A percentile compares a stretch with the other conserved stretches of the same genome.
Evolutionary conservation across 495 filamentous ascomycete genomes (phyloP).

Genomic region (Neurospora africana): DNA sequence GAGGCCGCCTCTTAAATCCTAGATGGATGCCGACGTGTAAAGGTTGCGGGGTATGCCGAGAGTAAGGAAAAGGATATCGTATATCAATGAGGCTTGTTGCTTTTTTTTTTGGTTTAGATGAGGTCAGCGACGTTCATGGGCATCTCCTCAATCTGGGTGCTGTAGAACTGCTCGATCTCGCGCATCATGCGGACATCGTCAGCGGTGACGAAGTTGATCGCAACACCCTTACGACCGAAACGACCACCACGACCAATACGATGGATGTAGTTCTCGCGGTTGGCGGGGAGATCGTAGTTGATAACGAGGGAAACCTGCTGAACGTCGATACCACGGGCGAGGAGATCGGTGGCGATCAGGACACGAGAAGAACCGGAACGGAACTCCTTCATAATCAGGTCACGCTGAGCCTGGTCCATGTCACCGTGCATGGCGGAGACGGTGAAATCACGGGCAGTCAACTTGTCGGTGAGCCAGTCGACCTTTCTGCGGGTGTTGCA

Average conservation of each 20-base stretch:
- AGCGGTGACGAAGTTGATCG: conserved; percentile 98
- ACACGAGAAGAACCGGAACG: conserved; percentile 91
- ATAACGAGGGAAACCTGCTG: conserved; percentile 99
- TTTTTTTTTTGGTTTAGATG: conserved; percentile 25
- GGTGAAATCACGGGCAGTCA: conserved; percentile 95
- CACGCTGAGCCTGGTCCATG: conserved; percentile 95
- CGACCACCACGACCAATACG: conserved; percentile 91
- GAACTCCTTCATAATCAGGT: conserved; percentile 99
- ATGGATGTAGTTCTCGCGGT: conserved; percentile 99
- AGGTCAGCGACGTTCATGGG: conserved; percentile 86
- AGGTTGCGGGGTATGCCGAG: conserved; percentile 16
- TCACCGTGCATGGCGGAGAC: conserved; percentile 98
- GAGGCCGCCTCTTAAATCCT: conserved; percentile 11
- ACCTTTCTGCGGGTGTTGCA: conserved; percentile 99
- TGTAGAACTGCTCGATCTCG: conserved; percentile 95
- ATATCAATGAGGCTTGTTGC: conserved; percentile 1
- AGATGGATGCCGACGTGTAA: conserved; percentile 15
- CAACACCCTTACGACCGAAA: conserved; percentile 97
- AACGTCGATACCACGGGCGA: conserved; percentile 97
- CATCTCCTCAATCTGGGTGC: conserved; percentile 99
- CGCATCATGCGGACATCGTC: conserved; percentile 96
- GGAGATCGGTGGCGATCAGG: conserved; percentile 95
- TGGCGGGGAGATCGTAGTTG: conserved; percentile 96
- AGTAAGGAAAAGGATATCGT: conserved; percentile 14
- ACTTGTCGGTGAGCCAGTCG: conserved; percentile 98